Base-by-base conservation (phyloP, 768 basidiomycete species). In the Suillus bovinus region DNA sequence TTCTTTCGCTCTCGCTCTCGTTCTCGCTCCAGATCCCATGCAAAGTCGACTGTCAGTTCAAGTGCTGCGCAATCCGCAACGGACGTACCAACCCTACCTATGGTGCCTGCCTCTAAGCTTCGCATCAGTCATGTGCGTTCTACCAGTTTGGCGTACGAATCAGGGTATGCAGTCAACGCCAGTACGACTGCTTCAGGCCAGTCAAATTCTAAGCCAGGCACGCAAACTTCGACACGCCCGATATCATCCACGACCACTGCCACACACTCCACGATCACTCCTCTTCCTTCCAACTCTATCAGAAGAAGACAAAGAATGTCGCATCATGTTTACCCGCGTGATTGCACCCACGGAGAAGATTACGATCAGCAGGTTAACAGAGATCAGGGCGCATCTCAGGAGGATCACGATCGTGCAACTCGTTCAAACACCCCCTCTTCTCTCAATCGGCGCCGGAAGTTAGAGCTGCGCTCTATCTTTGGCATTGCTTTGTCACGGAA, bases 1-100 rank as follows among this genome's bases (percentile, higher is more conserved):
- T 88, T 90, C 74, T 76, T 74, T 42, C 82, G 84, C 70, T 88
- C 88, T n/a, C 87, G 86, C 44, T 85, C 88, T 17, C 80, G 81
- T 14, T 72, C 78, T 20, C 70, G 71, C 9, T 54, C 87, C 42
- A 78, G 80, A 31, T 69, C 76, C 29, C 60, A 55, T 22, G 17
- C 59, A 52, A 67, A 67, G 10, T 60, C 58, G 11, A 39, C 20
- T 38, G n/a, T 47, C 17, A 16, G 38, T 13, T 44, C 64, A 10
- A 42, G 63, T 27, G 62, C 63, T 61, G 47, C 55, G 22, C 55
- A 52, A 39, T 52, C 63, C 22, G 61, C 64, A 1, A 56, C 38
- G 1, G 61, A 33, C 67, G 63, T 63, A 66, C 66, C 9, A 68
- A 58, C 57, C 61, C 66, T 58, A 69, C 68, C 61, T 55, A 24